Conservation (phyloP, 2,329 filamentous ascomycete genomes). For the Colletotrichum sp. region DNA sequence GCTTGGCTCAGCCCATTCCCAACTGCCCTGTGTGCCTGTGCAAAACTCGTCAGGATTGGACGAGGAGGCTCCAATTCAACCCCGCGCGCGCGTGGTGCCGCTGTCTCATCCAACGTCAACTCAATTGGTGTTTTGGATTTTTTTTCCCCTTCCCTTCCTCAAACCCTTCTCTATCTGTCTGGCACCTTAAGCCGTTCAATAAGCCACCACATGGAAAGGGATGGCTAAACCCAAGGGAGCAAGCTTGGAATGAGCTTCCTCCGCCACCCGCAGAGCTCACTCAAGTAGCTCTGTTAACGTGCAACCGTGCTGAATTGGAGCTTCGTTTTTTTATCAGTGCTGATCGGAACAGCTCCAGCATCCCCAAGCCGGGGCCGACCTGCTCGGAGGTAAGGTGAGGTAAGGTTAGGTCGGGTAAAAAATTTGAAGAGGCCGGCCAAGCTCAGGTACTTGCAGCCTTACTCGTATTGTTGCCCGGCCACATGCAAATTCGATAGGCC, state of each 20-base stretch:
- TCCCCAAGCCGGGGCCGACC: neutral
- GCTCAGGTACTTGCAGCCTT: neutral
- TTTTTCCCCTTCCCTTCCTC: neutral
- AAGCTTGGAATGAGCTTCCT: slow-evolving; percentile 11
- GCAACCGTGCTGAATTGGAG: neutral
- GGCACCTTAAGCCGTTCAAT: neutral
- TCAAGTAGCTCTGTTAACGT: neutral
- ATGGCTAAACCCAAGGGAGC: slow-evolving; percentile 13
- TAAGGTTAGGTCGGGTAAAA: slow-evolving; percentile 5
- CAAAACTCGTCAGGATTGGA: neutral
- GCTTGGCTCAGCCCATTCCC: neutral
- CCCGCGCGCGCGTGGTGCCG: neutral
- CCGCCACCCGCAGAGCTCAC: neutral
- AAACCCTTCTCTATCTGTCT: neutral
- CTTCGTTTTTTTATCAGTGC: neutral
- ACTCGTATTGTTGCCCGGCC: neutral
- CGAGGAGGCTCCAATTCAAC: neutral
- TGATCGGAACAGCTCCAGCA: neutral
- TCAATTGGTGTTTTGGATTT: slow-evolving; percentile 7
- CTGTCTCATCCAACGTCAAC: slow-evolving; percentile 8
- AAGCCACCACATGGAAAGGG: slow-evolving; percentile 2
- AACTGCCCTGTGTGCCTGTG: neutral
- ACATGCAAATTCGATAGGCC: slow-evolving; percentile 1
- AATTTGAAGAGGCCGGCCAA: neutral
- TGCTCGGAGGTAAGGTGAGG: slow-evolving; percentile 10